Percentiles rank a stretch among this genome's conserved stretches.
These are phyloP conservation scores for Helianthus tuberosus DNA, from an alignment of 129 eudicot genomes.

Conservation along the genomic window DNA sequence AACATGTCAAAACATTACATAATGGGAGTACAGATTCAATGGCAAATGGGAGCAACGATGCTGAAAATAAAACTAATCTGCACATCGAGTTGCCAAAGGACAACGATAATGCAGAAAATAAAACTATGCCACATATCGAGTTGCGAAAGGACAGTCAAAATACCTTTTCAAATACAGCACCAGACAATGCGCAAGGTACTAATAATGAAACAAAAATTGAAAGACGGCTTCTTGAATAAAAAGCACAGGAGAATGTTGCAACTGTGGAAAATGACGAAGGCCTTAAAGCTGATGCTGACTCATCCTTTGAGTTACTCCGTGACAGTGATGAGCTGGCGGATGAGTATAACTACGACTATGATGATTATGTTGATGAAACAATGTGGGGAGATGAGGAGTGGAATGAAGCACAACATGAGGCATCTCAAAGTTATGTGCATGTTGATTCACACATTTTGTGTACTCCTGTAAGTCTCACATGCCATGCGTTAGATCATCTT, in stretches of 20 bases:
- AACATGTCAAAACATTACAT: slow-evolving; percentile 17
- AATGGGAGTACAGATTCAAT: slow-evolving; percentile 21
- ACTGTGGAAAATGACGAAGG: slow-evolving; percentile 89
- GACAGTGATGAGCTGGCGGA: slow-evolving; percentile 92
- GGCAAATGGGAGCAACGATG: slow-evolving; percentile 4
- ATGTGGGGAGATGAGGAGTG: slow-evolving; percentile 99
- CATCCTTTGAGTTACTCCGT: slow-evolving; percentile 90
- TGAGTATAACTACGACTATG: slow-evolving; percentile 97
- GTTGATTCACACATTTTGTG: slow-evolving; percentile 91
- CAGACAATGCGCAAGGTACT: slow-evolving; percentile 36
- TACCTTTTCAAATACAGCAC: slow-evolving; percentile 44
- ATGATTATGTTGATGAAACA: slow-evolving; percentile 89
- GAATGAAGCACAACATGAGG: slow-evolving; percentile 84
- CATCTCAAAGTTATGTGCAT: slow-evolving; percentile 72
- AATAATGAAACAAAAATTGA: slow-evolving; percentile 58
- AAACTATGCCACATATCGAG: slow-evolving; percentile 39
- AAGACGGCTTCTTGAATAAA: slow-evolving; percentile 54
- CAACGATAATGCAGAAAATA: slow-evolving; percentile 36
- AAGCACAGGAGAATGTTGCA: slow-evolving; percentile 45
- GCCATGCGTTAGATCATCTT: not conserved
- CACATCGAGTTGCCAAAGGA: slow-evolving; percentile 43
- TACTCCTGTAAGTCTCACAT: slow-evolving; percentile 81
- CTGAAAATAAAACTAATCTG: slow-evolving; percentile 46
- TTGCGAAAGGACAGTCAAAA: slow-evolving; percentile 42
- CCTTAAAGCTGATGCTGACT: slow-evolving; percentile 91